These are phyloP conservation scores for Peronospora farinosa DNA, from an alignment of 352 stramenopile species.

Conservation along the genomic window DNA sequence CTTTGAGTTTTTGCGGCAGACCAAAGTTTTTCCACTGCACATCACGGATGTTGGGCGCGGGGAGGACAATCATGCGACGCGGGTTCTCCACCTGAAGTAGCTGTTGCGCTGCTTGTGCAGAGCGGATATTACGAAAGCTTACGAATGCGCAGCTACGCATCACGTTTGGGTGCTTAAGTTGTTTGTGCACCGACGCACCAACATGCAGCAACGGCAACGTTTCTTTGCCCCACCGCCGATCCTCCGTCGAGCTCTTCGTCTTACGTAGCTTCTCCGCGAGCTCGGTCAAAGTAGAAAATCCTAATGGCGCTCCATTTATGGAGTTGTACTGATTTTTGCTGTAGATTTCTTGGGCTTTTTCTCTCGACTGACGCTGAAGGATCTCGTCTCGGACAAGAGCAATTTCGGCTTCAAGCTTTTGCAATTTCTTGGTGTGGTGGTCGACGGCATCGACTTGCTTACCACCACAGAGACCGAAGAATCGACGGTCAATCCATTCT, in stretches of 20 bases:
- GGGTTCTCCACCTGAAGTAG: conserved; percentile 65
- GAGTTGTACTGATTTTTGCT: conserved; percentile 22
- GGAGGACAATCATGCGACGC: conserved; percentile 46
- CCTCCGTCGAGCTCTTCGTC: no score
- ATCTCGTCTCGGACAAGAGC: conserved; percentile 43
- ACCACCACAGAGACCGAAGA: conserved; percentile 42
- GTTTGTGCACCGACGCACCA: no score
- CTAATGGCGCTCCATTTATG: conserved; percentile 2
- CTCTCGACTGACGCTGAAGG: conserved; percentile 38
- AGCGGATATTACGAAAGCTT: conserved; percentile 57
- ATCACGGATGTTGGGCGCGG: conserved; percentile 62
- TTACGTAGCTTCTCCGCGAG: conserved; percentile 16
- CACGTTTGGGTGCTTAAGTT: conserved; percentile 36
- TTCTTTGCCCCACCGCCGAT: no score
- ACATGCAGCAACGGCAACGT: no score
- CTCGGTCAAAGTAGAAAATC: conserved; percentile 23
- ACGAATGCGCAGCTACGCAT: conserved; percentile 68
- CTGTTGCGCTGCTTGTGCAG: conserved; percentile 63
- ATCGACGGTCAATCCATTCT: conserved; percentile 33
- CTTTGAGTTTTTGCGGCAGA: conserved; percentile 47
- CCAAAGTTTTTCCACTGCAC: conserved; percentile 80
- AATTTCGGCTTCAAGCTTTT: conserved; percentile 48
- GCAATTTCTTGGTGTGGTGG: conserved; percentile 43
- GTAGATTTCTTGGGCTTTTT: conserved; percentile 28
- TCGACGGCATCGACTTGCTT: conserved; percentile 57